Evolutionary conservation across 768 basidiomycete genomes (phyloP), one percentile per base, ranked within the genome.

Genomic region (Hemileccinum rubropunctum): DNA sequence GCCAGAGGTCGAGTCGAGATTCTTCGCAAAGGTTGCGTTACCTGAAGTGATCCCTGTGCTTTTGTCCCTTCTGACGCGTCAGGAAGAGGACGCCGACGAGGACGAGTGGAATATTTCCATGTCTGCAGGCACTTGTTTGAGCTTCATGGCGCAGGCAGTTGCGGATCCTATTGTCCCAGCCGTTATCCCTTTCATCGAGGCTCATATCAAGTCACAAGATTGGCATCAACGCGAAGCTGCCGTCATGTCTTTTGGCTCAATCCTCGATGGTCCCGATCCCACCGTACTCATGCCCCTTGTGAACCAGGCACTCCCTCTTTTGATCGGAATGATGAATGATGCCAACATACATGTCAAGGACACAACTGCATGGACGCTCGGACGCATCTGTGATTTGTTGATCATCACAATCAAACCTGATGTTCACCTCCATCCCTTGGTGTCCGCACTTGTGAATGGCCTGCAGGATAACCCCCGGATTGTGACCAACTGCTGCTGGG

Each of bases 41-140:
- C 88, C 91, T 21, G 97, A 98, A 71, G 94, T 98, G 54, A 78
- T 95, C 0, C 95, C 97, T 8, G 94, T 98, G 8, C 80, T 99
- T 9, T 77, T 99, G 20, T 77, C 83, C 35, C 81, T 98, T 18
- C 80, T 98, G 51, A 92, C 88, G 2, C 87, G 83, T 56, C 97
- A 99, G 68, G 91, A 95, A 59, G 97, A 98, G 64, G 93, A 98
- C 58, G 93, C 92, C 1, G 94, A 95, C 38, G 95, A 98, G 57
- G 97, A 98, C 58, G 97, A 99, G 66, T 99, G 97, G 97, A 95
- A 95, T 62, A 83, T 95, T 36, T 86, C 93, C 14, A 98, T 98
- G 95, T 92, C 95, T 17, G 95, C 92, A 10, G 92, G 88, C 18
- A 95, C 91, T 2, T 97, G 94, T 68, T 76, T 99, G 45, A 76